Conservation (phyloP, 208 protist genomes). For the Leptomonas pyrrhocoris region DNA sequence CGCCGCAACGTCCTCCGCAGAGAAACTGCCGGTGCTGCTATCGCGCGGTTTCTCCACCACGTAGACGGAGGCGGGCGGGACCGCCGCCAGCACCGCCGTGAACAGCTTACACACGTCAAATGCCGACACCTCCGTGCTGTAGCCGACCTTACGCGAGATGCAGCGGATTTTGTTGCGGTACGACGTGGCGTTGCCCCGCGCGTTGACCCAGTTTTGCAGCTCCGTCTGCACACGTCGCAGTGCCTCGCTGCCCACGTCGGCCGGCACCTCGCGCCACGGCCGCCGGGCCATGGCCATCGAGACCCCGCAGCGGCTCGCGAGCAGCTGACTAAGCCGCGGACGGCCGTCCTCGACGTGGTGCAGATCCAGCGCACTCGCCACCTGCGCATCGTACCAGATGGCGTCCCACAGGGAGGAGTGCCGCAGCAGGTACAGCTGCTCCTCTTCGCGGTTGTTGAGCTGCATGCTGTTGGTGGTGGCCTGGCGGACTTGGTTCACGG, state of each 20-base stretch:
- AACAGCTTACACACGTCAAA: constrained; percentile 84
- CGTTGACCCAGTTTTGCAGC: constrained; percentile 55
- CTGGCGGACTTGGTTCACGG: constrained; percentile 30
- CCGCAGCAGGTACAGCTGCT: constrained; percentile 78
- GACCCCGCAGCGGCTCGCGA: constrained; percentile 84
- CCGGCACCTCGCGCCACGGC: constrained; percentile 78
- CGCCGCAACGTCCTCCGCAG: constrained; percentile 24
- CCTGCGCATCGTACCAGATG: constrained; percentile 80
- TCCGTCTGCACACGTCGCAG: constrained; percentile 64
- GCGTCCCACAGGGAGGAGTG: constrained; percentile 84
- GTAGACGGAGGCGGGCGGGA: constrained; percentile 45
- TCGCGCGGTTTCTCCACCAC: constrained; percentile 25
- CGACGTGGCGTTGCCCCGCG: constrained; percentile 33
- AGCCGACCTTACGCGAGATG: constrained; percentile 66
- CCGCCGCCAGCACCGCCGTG: constrained; percentile 57
- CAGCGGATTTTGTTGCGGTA: constrained; percentile 58
- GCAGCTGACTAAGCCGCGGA: constrained; percentile 72
- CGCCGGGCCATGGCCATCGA: constrained; percentile 68
- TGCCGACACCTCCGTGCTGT: constrained; percentile 80
- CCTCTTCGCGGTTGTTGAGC: constrained; percentile 77
- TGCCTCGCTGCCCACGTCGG: constrained; percentile 51
- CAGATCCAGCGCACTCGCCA: constrained; percentile 71
- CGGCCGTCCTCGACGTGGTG: constrained; percentile 84
- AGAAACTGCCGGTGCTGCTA: background rate
- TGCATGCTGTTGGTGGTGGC: constrained; percentile 51